Evolutionary conservation across 805 yeast genomes (phyloP), one percentile per base, ranked within the genome.

Genomic region (Vanderwaltozyma polyspora): DNA sequence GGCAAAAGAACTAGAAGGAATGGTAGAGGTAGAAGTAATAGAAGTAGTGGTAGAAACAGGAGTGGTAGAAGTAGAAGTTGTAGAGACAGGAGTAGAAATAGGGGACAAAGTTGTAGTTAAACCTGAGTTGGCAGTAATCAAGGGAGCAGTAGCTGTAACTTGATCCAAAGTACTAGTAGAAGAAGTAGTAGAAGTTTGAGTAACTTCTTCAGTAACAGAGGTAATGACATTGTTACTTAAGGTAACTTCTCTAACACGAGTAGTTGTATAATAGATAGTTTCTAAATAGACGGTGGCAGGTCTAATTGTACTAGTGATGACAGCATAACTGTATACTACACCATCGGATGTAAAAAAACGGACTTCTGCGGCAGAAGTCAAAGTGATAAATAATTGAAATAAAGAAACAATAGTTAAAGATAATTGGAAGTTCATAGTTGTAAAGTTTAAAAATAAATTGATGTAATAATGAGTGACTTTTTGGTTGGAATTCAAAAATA

Each of bases 311-410:
- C 55, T 54, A 12, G 62, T 58, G 18, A 52, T 38, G 34, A 57
- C 56, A 35, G 53, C 53, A 37, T 55, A 51, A 40, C 57, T 52
- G 47, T 58, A 58, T 24, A 58, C 59, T 19, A 52, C 57, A 30
- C 62, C 62, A 38, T 58, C 51, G 11, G 57, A 52, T 2, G 63
- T 58, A 21, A 54, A 40, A n/a, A 43, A 45, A 25, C 44, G 45
- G n/a, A 47, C 45, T 19, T 48, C 49, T 15, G 45, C 48, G 14
- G 45, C 36, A 19, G 40, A 10, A 19, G n/a, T 41, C 32, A 14
- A 39, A 28, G 17, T 42, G 29, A 19, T 43, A 19, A 33, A 28
- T 28, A 33, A 23, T 17, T 22, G 22, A 16, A 33, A 28, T 22
- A 33, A 28, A 33, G 23, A 17, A 8, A 26, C 16, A 11, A 14